These are phyloP conservation scores for Phytophthora pini DNA, from an alignment of 352 stramenopile species.

Conservation along the genomic window DNA sequence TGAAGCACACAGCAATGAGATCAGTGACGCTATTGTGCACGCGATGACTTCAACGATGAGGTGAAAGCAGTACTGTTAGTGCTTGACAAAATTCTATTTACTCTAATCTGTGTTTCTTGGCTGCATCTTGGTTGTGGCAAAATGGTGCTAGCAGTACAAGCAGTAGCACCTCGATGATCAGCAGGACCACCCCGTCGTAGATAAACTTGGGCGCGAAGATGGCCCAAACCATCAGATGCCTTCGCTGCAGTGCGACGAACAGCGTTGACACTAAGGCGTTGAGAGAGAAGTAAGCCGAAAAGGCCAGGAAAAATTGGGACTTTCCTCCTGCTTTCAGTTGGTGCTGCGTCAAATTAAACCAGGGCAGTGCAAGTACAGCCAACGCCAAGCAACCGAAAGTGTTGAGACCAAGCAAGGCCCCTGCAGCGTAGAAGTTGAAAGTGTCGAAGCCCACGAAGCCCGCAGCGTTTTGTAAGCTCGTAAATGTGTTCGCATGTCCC, in stretches of 20 bases:
- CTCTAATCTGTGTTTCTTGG: slow-evolving; percentile 23
- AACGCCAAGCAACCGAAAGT: slow-evolving; percentile 84
- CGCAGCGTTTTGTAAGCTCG: slow-evolving; percentile 90
- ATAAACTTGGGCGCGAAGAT: slow-evolving; percentile 94
- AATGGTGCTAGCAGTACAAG: slow-evolving; percentile 47
- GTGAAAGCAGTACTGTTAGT: neutral
- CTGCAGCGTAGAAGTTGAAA: slow-evolving; percentile 83
- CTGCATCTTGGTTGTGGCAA: slow-evolving; percentile 1
- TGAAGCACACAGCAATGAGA: slow-evolving; percentile 46
- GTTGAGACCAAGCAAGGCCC: slow-evolving; percentile 84
- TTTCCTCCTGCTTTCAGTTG: neutral
- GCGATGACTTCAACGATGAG: slow-evolving; percentile 44
- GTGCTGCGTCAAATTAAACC: slow-evolving; percentile 24
- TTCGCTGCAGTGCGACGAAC: slow-evolving; percentile 86
- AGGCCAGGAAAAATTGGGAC: slow-evolving; percentile 19
- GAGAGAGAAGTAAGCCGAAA: slow-evolving; percentile 61
- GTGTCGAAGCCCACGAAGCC: slow-evolving; percentile 90
- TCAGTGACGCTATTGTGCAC: slow-evolving; percentile 57
- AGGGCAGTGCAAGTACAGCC: slow-evolving; percentile 46
- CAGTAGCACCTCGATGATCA: slow-evolving; percentile 57
- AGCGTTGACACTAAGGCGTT: slow-evolving; percentile 75
- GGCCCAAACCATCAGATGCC: slow-evolving; percentile 94
- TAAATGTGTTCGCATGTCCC: slow-evolving; percentile 91
- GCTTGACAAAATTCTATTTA: slow-evolving; percentile 5
- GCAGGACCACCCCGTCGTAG: slow-evolving; percentile 76